Base-by-base conservation (phyloP, 2,329 filamentous ascomycete species). In the Fusarium sp. region DNA sequence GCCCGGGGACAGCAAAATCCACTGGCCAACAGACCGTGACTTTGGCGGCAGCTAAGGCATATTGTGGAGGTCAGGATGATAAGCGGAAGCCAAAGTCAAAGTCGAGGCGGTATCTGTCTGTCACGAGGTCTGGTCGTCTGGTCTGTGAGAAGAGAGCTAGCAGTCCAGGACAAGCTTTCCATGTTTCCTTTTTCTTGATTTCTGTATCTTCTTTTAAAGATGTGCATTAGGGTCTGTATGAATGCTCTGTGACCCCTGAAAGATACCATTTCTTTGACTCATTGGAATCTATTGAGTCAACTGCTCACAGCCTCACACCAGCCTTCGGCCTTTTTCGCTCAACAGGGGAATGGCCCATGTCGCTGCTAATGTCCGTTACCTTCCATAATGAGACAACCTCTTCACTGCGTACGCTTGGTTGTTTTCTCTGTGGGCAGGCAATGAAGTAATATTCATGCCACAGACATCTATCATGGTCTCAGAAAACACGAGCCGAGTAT, bases 101-200 rank as follows among this genome's bases (percentile, higher is more conserved):
- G 24, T 48, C 26, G 41, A 56, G 38, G 57, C 44, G 28, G 63
- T 39, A 38, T 48, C 39, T 35, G 33, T 9, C 33, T 28, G 26
- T 55, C 46, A 62, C 62, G 49, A 56, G 63, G 50, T 15, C 57
- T 38, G 35, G 28, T 57, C 26, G 47, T 46, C 28, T 46, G 37
- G 33, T 43, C 26, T 50, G 33, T 38, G 44, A 16, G 47, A 52
- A 37, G 35, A 33, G 47, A 44, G 38, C 24, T 52, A 29, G 23
- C 24, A 44, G 20, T 23, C 24, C 28, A 39, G 39, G 48, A 29
- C 42, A 58, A 26, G 24, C 20, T 37, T 66, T 23, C 28, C 26
- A 12, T 12, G 28, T 29, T n/a, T 39, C n/a, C 20, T 29, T n/a
- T n/a, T 9, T 38, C 24, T n/a, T 16, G n/a, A 20, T 29, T 52